A percentile compares a stretch with the other conserved stretches of the same genome.
Evolutionary conservation across 2,329 filamentous ascomycete species (phyloP).

Genomic region (Monosporascus sp.): DNA sequence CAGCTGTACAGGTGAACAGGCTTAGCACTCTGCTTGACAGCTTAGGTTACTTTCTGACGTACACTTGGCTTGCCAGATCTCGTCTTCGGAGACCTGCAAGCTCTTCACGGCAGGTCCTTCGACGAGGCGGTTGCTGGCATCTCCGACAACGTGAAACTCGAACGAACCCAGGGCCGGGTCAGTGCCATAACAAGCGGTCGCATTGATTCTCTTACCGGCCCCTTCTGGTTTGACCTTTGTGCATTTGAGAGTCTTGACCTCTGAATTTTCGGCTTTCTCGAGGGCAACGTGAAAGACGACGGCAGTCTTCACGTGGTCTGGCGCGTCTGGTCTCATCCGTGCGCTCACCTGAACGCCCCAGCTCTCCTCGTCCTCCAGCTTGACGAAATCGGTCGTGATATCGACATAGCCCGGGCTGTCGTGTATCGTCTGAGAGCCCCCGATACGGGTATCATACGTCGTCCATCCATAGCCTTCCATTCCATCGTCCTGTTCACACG

Average conservation of each 20-base stretch:
- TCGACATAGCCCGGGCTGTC: constrained; percentile 61
- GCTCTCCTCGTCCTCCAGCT: constrained; percentile 58
- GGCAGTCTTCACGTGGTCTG: constrained; percentile 47
- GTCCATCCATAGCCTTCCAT: constrained; percentile 69
- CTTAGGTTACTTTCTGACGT: not conserved
- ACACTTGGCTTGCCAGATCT: constrained; percentile 63
- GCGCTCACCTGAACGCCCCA: constrained; percentile 64
- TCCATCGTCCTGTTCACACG: constrained; percentile 64
- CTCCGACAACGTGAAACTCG: constrained; percentile 50
- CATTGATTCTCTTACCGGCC: constrained; percentile 34
- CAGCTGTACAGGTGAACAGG: constrained; percentile 44
- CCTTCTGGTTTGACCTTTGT: no score
- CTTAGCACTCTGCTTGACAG: not conserved
- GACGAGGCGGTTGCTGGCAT: constrained; percentile 40
- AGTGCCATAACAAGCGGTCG: constrained; percentile 51
- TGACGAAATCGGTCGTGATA: constrained; percentile 65
- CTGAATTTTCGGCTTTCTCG: constrained; percentile 48
- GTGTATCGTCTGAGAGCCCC: constrained; percentile 60
- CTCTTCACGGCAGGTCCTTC: constrained; percentile 44
- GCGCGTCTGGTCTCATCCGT: constrained; percentile 50
- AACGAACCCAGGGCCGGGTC: constrained; percentile 56
- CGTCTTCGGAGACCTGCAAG: constrained; percentile 52
- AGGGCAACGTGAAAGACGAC: constrained; percentile 58
- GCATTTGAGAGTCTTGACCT: not conserved
- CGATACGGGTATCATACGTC: constrained; percentile 60